These are phyloP conservation scores for Fusarium torulosum DNA, from an alignment of 2,329 filamentous ascomycete genomes.

Conservation along the genomic window DNA sequence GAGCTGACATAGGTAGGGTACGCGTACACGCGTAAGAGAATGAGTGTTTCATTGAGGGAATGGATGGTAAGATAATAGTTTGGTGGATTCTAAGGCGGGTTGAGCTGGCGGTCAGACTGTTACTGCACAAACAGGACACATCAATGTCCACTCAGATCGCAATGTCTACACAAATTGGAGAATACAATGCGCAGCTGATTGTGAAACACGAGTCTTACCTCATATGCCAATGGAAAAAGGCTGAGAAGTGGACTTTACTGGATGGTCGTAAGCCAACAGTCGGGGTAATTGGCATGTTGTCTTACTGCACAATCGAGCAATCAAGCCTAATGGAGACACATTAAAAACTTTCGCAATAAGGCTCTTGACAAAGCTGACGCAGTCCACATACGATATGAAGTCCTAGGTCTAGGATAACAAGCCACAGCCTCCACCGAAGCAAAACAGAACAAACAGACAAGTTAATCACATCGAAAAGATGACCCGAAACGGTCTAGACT, in stretches of 20 bases:
- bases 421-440: conserved; percentile 1
- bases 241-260: not conserved
- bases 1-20: not conserved
- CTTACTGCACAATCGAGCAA: conserved; percentile 1
- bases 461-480: not conserved
- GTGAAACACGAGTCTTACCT: not conserved
- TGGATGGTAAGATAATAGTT: conserved; percentile 32
- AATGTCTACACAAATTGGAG: not conserved
- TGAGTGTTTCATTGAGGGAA: conserved; percentile 2
- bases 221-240: not conserved
- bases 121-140: too few species aligned
- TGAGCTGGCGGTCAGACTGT: too few species aligned
- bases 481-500: conserved; percentile 2
- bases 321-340: not conserved
- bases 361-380: conserved; percentile 3
- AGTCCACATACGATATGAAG: not conserved
- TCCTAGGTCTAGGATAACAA: not conserved
- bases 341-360: not conserved
- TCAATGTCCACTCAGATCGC: not conserved
- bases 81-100: not conserved
- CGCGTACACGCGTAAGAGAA: conserved; percentile 18
- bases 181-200: not conserved
- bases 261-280: not conserved
- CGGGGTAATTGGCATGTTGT: conserved; percentile 1
- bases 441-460: not conserved